Conservation (phyloP, 352 stramenopile species). For the Globisporangium echinulatum region DNA sequence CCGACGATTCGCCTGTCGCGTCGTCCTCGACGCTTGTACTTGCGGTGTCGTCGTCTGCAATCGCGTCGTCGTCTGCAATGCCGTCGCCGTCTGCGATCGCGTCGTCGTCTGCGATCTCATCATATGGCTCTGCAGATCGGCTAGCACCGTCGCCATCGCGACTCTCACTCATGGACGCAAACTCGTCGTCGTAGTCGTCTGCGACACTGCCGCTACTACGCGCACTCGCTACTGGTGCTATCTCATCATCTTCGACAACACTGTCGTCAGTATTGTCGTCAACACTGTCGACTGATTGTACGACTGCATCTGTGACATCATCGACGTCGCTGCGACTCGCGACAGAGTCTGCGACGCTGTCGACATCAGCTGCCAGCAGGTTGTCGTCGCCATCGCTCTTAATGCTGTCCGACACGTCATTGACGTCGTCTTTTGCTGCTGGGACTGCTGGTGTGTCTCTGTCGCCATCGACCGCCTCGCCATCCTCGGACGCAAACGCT, state of each 20-base stretch:
- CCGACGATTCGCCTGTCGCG: constrained; percentile 2
- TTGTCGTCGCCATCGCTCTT: not conserved
- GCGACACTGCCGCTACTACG: no score
- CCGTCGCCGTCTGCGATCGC: not conserved
- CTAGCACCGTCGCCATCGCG: not conserved
- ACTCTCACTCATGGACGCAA: constrained; percentile 10
- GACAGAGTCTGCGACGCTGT: no score
- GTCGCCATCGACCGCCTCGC: not conserved
- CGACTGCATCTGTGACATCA: not conserved
- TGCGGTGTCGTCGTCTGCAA: not conserved
- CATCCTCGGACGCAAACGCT: constrained; percentile 8
- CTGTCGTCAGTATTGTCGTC: not conserved
- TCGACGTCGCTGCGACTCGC: not conserved
- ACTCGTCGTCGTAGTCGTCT: constrained; percentile 13
- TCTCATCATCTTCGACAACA: constrained; percentile 7
- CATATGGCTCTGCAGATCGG: no score
- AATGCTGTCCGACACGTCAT: not conserved
- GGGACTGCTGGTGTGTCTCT: not conserved
- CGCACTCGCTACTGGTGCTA: not conserved
- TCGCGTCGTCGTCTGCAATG: not conserved
- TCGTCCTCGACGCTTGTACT: not conserved
- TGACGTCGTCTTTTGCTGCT: not conserved
- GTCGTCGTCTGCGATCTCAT: not conserved
- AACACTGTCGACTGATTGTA: not conserved
- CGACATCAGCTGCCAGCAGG: not conserved